These are phyloP conservation scores for Mallotus repandus DNA, from an alignment of 441 rosid genomes.

Conservation along the genomic window DNA sequence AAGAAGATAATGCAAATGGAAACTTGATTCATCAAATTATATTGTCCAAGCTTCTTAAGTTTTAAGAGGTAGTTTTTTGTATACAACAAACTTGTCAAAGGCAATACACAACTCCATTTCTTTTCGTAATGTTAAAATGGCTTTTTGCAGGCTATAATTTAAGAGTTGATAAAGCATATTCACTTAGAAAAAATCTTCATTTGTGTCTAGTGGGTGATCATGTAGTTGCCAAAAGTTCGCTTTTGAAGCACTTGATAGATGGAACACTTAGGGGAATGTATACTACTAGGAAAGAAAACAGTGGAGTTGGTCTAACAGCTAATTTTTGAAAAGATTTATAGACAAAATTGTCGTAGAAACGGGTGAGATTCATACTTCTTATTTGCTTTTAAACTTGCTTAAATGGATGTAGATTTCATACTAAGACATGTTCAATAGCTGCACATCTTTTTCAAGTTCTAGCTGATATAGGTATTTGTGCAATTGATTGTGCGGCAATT, in stretches of 20 bases:
- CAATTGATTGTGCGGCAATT: slow-evolving; percentile 97
- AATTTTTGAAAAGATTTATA: slow-evolving; percentile 97
- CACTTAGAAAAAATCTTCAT: slow-evolving; percentile 53
- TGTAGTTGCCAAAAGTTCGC: slow-evolving; percentile 99
- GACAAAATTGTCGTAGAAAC: too few relatives aligned
- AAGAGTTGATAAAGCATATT: slow-evolving; percentile 96
- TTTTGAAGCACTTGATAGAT: slow-evolving; percentile 96
- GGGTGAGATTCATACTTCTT: slow-evolving; percentile 48
- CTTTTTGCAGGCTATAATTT: slow-evolving; percentile 86
- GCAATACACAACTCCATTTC: slow-evolving; percentile 6
- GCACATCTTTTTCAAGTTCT: slow-evolving; percentile 63
- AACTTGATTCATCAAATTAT: slow-evolving; percentile 95
- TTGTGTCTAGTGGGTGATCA: slow-evolving; percentile 99
- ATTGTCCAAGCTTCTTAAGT: slow-evolving; percentile 92
- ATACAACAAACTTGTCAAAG: not conserved
- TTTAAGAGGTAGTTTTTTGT: slow-evolving; percentile 79
- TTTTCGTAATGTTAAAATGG: slow-evolving; percentile 18
- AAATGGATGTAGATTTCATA: not conserved
- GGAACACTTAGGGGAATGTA: slow-evolving; percentile 97
- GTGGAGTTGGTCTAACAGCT: slow-evolving; percentile 99
- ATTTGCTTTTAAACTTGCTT: slow-evolving; percentile 17
- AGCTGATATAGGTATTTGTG: slow-evolving; percentile 99
- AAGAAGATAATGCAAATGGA: slow-evolving; percentile 59
- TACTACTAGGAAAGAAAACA: slow-evolving; percentile 98
- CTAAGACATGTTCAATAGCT: not conserved